Base-by-base conservation (phyloP, 2,329 filamentous ascomycete species). In the Monilinia vaccinii-corymbosi region DNA sequence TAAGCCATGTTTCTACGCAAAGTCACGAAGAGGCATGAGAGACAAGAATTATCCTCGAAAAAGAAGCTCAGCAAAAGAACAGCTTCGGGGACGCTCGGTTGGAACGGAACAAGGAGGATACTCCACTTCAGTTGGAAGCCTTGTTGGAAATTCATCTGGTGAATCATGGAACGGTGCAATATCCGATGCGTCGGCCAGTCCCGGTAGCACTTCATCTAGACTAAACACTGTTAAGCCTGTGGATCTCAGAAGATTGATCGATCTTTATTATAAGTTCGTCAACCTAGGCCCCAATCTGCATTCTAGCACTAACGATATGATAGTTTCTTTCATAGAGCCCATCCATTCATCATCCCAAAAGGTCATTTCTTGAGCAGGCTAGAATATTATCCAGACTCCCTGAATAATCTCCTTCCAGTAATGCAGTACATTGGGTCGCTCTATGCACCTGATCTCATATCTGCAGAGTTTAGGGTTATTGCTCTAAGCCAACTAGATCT, bases 1-100 rank as follows among this genome's bases (percentile, higher is more conserved):
- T 31, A 77, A 76, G 60, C 70, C 75, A 32, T 81, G 78, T 60
- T 73, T 73, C 60, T 80, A 80, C 67, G 72, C 76, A 23, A 75
- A 75, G 63, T 80, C 78, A 14, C 73, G 78, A 40, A 72, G 78
- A 64, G 78, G 78, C 14, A 75, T 69, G 66, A 63, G 67, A 56
- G 66, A 69, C 38, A 62, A 62, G 49, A 68, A 60, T 57, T 61
- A 63, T 9, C 60, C 64, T 36, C 59, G 61, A 34, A 69, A 66
- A 42, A 62, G 58, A 48, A 50, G 45, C 16, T 62, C 64, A 4
- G 40, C 60, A 31, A 61, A 60, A 53, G 59, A 62, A 46, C 60
- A 55, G 44, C 51, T 28, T 25, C 59, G 46, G 36, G 58, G 38
- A 5, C 63, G 56, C 45, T 59, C 60, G 36, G 46, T 31, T 4